These are phyloP conservation scores for Globisporangium paroecandrum DNA, from an alignment of 352 stramenopile species.

Conservation along the genomic window DNA sequence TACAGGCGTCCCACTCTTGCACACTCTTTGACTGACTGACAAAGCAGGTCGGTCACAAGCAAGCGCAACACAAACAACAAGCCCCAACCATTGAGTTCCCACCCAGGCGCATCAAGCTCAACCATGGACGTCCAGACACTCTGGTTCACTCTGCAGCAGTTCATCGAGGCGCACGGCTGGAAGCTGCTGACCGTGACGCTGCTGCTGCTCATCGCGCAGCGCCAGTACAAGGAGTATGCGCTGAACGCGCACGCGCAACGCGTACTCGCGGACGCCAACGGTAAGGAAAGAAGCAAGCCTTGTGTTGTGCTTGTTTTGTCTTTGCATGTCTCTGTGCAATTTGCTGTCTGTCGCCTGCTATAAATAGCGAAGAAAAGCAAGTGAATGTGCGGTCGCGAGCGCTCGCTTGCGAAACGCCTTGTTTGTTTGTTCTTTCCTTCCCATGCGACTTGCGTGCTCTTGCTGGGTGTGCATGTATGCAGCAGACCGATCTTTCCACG, in stretches of 20 bases:
- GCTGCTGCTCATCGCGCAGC: slow-evolving; percentile 24
- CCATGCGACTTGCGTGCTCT: not conserved
- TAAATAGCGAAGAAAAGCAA: not conserved
- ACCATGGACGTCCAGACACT: slow-evolving; percentile 13
- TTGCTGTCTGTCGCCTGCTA: not conserved
- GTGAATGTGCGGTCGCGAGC: slow-evolving; percentile 8
- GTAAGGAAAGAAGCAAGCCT: slow-evolving; percentile 22
- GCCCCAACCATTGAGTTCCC: not conserved
- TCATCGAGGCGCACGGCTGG: slow-evolving; percentile 56
- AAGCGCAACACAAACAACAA: not conserved
- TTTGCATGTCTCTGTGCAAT: not conserved
- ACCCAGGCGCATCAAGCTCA: not conserved
- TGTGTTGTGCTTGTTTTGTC: slow-evolving; percentile 1
- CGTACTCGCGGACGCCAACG: slow-evolving; percentile 44
- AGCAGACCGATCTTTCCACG: not conserved
- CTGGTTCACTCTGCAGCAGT: slow-evolving; percentile 25
- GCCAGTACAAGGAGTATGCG: slow-evolving; percentile 30
- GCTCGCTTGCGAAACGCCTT: not conserved
- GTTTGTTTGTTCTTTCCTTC: not conserved
- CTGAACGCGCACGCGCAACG: slow-evolving; percentile 27
- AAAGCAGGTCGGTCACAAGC: too few species aligned
- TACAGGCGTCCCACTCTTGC: slow-evolving; percentile 3
- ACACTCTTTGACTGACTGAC: not conserved
- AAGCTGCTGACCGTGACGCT: slow-evolving; percentile 33
- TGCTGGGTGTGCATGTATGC: slow-evolving; percentile 8